Evolutionary conservation across 768 basidiomycete genomes (phyloP), one percentile per base, ranked within the genome.

Genomic region (Mrakia frigida): DNA sequence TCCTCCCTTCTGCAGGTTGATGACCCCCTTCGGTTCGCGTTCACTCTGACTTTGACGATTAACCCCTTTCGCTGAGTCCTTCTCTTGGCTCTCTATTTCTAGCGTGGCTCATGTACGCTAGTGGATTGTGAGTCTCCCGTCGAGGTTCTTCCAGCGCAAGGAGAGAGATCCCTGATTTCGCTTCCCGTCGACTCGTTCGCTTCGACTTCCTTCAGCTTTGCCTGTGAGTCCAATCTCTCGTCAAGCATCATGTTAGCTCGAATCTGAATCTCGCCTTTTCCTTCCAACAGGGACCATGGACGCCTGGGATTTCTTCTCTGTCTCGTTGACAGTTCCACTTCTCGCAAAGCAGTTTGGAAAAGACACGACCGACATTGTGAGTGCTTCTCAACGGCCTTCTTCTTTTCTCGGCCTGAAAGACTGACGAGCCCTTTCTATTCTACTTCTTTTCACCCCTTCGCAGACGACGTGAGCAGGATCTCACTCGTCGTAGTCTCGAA

Each of bases 41-140:
- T 37, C 7, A 56, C 93, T 90, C 90, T 85, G 94, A 18, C 91
- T 92, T 0, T 94, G 93, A 93, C 91, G 90, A 3, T n/a, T n/a
- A n/a, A n/a, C n/a, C n/a, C 90, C 88, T 83, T 92, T 93, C 81
- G 46, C 35, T 39, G 52, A 13, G 33, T 61, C 60, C 37, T 50
- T 60, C 14, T 71, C 74, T 39, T 61, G 46, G 46, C 46, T 67
- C 35, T 60, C 53, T n/a, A n/a, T n/a, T n/a, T 43, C 25, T 28
- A 37, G 50, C 39, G 9, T 52, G 63, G 41, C 65, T 52, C 33
- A 35, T 74, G 41, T 65, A 69, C 25, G 35, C 37, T 25, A 25
- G 35, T 35, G 37, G 65, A 68, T 39, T 41, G 65, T 41, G 46
- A 50, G 46, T 50, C 3, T 21, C 3, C 46, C 41, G 37, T 14